A percentile compares a stretch with the other conserved stretches of the same genome.
These are phyloP conservation scores for Starmerella apis DNA, from an alignment of 805 yeast species.

Conservation along the genomic window DNA sequence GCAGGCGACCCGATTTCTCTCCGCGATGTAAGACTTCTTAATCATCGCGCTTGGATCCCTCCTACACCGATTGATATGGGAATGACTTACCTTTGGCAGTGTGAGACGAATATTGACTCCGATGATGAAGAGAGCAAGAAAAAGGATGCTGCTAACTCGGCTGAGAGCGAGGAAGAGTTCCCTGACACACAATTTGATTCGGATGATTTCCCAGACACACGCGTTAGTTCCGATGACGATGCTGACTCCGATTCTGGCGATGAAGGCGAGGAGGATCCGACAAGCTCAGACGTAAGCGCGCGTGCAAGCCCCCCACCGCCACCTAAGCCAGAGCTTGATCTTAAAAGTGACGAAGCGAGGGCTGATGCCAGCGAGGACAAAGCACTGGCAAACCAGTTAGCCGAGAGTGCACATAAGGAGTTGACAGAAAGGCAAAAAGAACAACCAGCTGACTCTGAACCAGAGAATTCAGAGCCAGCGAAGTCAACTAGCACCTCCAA, in stretches of 20 bases:
- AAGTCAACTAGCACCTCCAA: too few relatives aligned
- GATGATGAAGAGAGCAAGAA: conserved; percentile 17
- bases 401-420: not conserved
- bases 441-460: not conserved
- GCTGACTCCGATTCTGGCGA: conserved; percentile 23
- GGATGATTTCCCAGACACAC: conserved; percentile 25
- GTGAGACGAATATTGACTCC: conserved; percentile 43
- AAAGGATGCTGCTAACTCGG: not conserved
- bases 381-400: not conserved
- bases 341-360: conserved; percentile 20
- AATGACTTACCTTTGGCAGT: conserved; percentile 65
- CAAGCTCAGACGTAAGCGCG: not conserved
- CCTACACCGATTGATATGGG: conserved; percentile 89
- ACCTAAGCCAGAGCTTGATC: conserved; percentile 9
- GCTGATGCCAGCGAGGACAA: not conserved
- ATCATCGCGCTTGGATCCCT: conserved; percentile 45
- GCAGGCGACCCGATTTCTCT: conserved; percentile 47
- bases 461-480: too few relatives aligned
- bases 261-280: conserved; percentile 18
- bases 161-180: conserved; percentile 13
- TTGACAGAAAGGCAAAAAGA: not conserved
- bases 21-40: conserved; percentile 48
- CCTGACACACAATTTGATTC: conserved; percentile 30
- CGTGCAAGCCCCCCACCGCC: not conserved
- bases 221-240: conserved; percentile 24